Base-by-base conservation (phyloP, 2,329 filamentous ascomycete species). In the Stagonosporopsis cucurbitacearum region DNA sequence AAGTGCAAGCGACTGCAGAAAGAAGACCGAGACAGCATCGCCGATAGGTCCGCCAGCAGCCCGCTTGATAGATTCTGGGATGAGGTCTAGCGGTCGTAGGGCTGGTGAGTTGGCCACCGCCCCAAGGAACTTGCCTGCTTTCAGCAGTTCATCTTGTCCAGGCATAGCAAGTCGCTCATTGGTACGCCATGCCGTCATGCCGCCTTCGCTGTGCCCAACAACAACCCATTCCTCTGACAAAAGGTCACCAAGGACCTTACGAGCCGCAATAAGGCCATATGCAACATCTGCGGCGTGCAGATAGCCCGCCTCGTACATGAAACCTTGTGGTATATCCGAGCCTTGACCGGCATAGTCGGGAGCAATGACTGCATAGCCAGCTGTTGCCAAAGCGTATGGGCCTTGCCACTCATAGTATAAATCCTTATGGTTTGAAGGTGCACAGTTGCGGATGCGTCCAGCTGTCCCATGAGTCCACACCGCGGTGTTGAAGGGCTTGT, bases 361-460 rank as follows among this genome's bases (percentile, higher is more conserved):
- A 30, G 55, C 60, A 37, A 68, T 58, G 22, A 68, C 60, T 12
- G 63, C 65, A 32, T 66, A 65, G 13, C 64, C 64, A 19, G 59
- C 58, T 22, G 39, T 39, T 20, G 60, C 64, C 11, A 68, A 41
- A 22, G 52, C 50, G 37, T 55, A 68, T 3, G 60, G 57, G 3
- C 62, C 62, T 20, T 52, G 41, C 60, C 64, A 68, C 35, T 65
- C 65, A 26, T 68, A 66, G 50, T 65, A 66, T 3, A 68, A 36
- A 26, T 65, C 58, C 20, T 60, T 64, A 42, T 66, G 55, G 37
- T 67, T 64, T 1, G 59, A 62, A 13, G 60, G 60, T 19, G 59
- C 60, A 39, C 63, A 65, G 17, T 60, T 55, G 9, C 63, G 54
- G 19, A 60, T 57, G 1, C 63, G 47, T 20, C 63, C 63, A 15